Evolutionary conservation across 75 land plant species (phyloP).

Genomic region (Pinus albicaulis): DNA sequence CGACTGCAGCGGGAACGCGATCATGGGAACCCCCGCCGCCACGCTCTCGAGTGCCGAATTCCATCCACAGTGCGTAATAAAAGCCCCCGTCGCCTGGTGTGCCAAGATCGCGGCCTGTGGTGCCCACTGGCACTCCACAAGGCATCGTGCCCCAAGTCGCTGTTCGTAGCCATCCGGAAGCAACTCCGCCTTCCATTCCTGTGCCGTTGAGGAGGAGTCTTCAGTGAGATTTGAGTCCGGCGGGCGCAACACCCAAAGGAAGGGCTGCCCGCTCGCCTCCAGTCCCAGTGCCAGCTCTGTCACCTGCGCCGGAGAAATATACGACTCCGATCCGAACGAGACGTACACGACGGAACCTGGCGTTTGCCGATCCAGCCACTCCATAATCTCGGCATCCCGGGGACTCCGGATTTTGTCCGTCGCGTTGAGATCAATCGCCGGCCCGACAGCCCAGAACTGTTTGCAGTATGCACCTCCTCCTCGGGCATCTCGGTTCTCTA

Average conservation of each 20-base stretch:
- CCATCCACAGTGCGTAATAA: conserved; percentile 61
- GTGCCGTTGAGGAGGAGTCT: conserved; percentile 24
- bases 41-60: conserved; percentile 41
- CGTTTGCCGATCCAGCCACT: not conserved
- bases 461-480: not conserved
- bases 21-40: conserved; percentile 39
- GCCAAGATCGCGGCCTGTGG: conserved; percentile 38
- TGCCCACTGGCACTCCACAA: conserved; percentile 15
- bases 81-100: conserved; percentile 34
- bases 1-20: conserved; percentile 27
- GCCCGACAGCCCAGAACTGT: not conserved
- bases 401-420: not conserved
- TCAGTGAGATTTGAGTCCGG: conserved; percentile 35
- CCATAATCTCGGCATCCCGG: not conserved
- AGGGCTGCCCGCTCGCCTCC: not conserved
- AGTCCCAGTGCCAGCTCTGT: not conserved
- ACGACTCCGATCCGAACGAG: not conserved
- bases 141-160: too few species aligned
- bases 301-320: not conserved
- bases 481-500: not conserved
- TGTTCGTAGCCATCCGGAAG: conserved; percentile 2
- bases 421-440: not conserved
- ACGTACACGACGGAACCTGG: not conserved
- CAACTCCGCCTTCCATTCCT: conserved; percentile 32
- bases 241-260: not conserved